phyloP scores from a whole-genome alignment of 1,139 yeast genomes.

The Taphrina betulina region DNA sequence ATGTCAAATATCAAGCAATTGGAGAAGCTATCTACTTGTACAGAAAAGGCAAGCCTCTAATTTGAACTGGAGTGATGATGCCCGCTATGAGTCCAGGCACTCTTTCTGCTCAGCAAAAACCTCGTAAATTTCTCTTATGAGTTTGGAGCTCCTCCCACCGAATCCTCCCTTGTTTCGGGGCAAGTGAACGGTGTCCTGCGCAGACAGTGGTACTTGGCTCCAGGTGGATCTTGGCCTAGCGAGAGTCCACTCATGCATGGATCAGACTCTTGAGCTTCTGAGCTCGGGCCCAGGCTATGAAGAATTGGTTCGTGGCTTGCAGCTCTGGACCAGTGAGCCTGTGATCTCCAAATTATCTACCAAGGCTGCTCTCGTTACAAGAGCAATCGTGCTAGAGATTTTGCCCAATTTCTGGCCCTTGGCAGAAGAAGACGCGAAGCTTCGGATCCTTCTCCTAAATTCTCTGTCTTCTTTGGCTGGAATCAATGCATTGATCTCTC shows the following conservation, averaged over 20 bases:
- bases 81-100: not conserved
- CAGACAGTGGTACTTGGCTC: too few species aligned
- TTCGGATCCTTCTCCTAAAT: not conserved
- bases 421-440: not conserved
- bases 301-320: slow-evolving; percentile 3
- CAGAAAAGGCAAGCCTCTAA: too few species aligned
- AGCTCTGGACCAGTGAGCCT: slow-evolving; percentile 5
- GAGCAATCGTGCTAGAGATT: slow-evolving; percentile 2
- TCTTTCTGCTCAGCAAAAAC: not conserved
- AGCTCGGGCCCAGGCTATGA: not conserved
- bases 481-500: slow-evolving; percentile 11
- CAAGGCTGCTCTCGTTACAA: slow-evolving; percentile 6
- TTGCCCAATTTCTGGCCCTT: slow-evolving; percentile 20
- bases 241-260: too few species aligned
- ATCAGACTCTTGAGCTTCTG: slow-evolving; percentile 2
- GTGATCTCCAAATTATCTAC: not conserved
- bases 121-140: not conserved
- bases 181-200: too few species aligned
- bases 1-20: not conserved
- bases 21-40: too few species aligned
- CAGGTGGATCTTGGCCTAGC: too few species aligned
- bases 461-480: slow-evolving; percentile 16
- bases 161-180: too few species aligned
- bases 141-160: not conserved
- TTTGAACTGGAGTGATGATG: not conserved